phyloP scores from a whole-genome alignment of 495 filamentous ascomycete species.

The Podospora anserina region DNA sequence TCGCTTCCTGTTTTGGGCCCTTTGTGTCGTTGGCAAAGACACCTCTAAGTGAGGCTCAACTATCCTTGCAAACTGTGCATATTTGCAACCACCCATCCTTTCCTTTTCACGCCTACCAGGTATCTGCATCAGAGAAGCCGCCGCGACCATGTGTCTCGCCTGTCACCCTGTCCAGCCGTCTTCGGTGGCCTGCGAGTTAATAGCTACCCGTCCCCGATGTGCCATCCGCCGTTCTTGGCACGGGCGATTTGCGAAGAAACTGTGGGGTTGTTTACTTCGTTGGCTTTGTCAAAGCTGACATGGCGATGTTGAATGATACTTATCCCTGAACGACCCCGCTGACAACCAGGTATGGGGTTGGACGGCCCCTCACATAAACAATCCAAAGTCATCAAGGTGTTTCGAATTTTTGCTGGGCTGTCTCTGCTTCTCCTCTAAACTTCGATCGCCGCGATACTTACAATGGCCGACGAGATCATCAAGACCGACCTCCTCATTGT shows the following conservation, averaged over 20 bases:
- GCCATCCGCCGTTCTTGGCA: not conserved
- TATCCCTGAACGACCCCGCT: not conserved
- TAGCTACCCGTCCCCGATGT: no score
- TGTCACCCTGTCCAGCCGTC: no score
- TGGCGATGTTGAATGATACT: not conserved
- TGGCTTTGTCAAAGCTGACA: not conserved
- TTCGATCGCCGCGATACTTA: not conserved
- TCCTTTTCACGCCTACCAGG: no score
- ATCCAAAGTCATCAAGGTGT: not conserved
- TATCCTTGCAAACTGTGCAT: no score
- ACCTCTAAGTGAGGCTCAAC: no score
- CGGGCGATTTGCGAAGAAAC: not conserved
- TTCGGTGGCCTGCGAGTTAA: no score
- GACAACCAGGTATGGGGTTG: not conserved
- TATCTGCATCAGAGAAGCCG: no score
- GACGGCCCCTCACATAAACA: not conserved
- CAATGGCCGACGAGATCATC: slow-evolving; percentile 30
- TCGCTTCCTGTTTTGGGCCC: no score
- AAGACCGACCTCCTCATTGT: slow-evolving; percentile 52
- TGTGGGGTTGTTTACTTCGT: not conserved
- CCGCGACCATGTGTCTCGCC: no score
- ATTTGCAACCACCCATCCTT: no score
- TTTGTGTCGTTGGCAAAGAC: no score
- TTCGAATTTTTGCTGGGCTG: not conserved
- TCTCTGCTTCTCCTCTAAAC: not conserved